Conservation (phyloP, 306 rosid species). For the Cucumis melo region DNA sequence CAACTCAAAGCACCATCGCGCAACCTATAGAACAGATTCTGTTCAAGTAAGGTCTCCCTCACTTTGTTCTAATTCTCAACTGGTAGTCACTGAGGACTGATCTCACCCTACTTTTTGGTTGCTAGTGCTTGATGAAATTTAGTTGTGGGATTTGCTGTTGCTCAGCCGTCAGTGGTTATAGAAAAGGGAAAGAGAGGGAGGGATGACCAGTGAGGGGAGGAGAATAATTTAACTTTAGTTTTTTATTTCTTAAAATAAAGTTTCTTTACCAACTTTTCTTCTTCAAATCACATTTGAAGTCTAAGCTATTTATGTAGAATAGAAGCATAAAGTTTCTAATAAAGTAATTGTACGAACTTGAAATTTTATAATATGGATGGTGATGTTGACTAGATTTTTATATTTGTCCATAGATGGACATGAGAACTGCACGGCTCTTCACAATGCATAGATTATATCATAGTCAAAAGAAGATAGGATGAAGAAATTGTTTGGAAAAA, state of each 20-base stretch:
- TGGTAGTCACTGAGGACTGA: background rate
- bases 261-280: background rate
- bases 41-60: background rate
- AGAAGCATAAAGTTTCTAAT: background rate
- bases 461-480: background rate
- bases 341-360: background rate
- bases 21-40: background rate
- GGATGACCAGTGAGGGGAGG: background rate
- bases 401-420: background rate
- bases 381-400: background rate
- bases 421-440: background rate
- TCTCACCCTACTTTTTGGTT: background rate
- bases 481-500: background rate
- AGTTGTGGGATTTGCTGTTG: background rate
- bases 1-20: background rate
- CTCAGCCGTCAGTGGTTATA: background rate
- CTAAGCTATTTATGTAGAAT: background rate
- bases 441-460: background rate
- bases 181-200: background rate
- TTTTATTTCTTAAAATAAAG: background rate
- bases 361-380: background rate
- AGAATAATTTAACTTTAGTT: background rate
- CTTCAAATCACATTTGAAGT: background rate
- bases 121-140: background rate
- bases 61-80: background rate